Base-by-base conservation (phyloP, 2,329 filamentous ascomycete genomes). In the Blastomyces gilchristii region DNA sequence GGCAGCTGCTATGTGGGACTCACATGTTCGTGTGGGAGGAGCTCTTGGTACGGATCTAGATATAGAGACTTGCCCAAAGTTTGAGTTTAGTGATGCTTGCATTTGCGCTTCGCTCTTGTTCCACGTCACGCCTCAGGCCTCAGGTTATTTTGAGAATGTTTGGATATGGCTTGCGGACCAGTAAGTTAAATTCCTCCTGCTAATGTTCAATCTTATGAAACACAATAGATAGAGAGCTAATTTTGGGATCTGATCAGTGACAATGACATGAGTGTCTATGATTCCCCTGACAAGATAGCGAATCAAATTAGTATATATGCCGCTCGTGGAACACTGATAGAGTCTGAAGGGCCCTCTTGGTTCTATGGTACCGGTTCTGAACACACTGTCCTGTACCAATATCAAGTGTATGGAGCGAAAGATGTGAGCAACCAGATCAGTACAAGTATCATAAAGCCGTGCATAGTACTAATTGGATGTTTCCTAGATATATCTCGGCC, bases 331-430 rank as follows among this genome's bases (percentile, higher is more conserved):
- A 53, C 58, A 16, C 34, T 60, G 37, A 56, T 63, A 62, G 67
- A 61, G 54, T 63, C 18, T 14, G 60, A 67, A 52, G 65, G 65
- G 4, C 77, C 78, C 8, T 76, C 79, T 37, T 89, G 86, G 87
- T 73, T 89, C 28, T 84, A 82, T 58, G 87, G 85, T 9, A 86
- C 85, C 0, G 80, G 83, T 0, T 82, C 83, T 0, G 87, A 90
- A 75, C 87, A 90, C 73, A 81, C 81, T 58, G 79, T 82, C 1
- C 74, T 88, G n/a, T 91, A 89, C 79, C 85, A 89, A 71, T 90
- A 89, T 56, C 84, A 89, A 68, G 76, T 89, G 60, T 75, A 78
- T 67, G 77, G 80, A 59, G 85, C 87, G 4, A 78, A 79, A 56
- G 81, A 89, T 59, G 54, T 71, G 57, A 59, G 53, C 28, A 4